Evolutionary conservation across 345 rosid genomes (phyloP), one percentile per base, ranked within the genome.

Genomic region (Zanthoxylum bungeanum): DNA sequence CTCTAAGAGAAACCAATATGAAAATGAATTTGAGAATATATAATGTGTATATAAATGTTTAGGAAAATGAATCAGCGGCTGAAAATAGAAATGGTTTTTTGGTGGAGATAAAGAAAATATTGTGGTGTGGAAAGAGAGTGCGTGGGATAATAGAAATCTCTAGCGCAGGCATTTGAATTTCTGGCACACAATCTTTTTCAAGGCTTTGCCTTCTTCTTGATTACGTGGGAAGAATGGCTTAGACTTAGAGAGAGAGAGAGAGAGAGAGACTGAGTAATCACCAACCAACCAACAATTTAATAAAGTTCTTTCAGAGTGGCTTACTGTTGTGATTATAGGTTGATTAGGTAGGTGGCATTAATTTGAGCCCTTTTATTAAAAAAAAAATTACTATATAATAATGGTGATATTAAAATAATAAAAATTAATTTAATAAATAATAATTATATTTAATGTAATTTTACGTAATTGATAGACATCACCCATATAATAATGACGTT

Each of bases 141-240:
- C 97, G 97, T 91, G 92, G 97, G 71, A 34, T 9, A 56, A 58
- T 73, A 10, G 60, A 66, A 66, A 55, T 74, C 90, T 28, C 79
- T 68, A 73, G 76, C 64, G 60, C 8, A 69, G 14, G 31, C 0
- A 2, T 14, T 9, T 69, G 55, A 68, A 63, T 68, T 31, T 36
- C 12, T 10, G 42, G 59, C 61, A 33, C 66, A 37, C 33, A 60
- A 68, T 16, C 40, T 28, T 16, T 40, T 12, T 51, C 55, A 27
- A 34, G 47, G 40, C n/a, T n/a, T n/a, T n/a, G n/a, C n/a, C n/a
- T n/a, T n/a, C n/a, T n/a, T n/a, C n/a, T n/a, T n/a, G n/a, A n/a
- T n/a, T n/a, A n/a, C n/a, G n/a, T n/a, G n/a, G n/a, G n/a, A n/a
- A n/a, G n/a, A n/a, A n/a, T n/a, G n/a, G n/a, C n/a, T n/a, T n/a